phyloP scores from a whole-genome alignment of 441 rosid species.

The Populus hybrid region DNA sequence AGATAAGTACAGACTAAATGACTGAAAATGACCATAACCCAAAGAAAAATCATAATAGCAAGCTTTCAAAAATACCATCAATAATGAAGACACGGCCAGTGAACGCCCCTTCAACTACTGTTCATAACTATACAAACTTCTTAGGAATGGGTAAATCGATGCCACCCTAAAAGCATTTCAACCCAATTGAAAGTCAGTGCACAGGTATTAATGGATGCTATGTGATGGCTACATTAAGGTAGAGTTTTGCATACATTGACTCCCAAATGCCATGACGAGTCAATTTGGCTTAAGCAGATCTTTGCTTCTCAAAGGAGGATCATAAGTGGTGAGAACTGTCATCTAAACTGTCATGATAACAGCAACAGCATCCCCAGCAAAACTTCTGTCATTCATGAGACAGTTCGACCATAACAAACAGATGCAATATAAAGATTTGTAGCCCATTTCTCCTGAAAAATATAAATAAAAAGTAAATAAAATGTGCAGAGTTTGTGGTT shows the following conservation, averaged over 20 bases:
- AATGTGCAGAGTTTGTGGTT: not conserved
- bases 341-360: conserved; percentile 18
- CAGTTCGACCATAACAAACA: conserved; percentile 34
- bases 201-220: conserved; percentile 38
- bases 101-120: conserved; percentile 45
- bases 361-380: conserved; percentile 25
- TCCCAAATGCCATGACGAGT: conserved; percentile 28
- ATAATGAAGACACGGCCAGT: conserved; percentile 18
- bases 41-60: conserved; percentile 25
- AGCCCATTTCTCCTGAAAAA: conserved; percentile 30
- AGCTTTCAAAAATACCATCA: conserved; percentile 28
- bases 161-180: conserved; percentile 26
- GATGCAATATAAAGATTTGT: conserved; percentile 37
- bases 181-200: conserved; percentile 45
- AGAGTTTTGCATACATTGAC: conserved; percentile 45
- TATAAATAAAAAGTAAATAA: not conserved
- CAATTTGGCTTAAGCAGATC: conserved; percentile 34
- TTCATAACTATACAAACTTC: conserved; percentile 40
- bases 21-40: conserved; percentile 26
- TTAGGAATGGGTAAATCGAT: conserved; percentile 24
- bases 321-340: not conserved
- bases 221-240: conserved; percentile 33
- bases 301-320: conserved; percentile 25
- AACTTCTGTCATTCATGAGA: conserved; percentile 28
- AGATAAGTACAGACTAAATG: conserved; percentile 29